These are phyloP conservation scores for Kalanchoe fedtschenkoi DNA, from an alignment of 164 flowering plant species.

Conservation along the genomic window DNA sequence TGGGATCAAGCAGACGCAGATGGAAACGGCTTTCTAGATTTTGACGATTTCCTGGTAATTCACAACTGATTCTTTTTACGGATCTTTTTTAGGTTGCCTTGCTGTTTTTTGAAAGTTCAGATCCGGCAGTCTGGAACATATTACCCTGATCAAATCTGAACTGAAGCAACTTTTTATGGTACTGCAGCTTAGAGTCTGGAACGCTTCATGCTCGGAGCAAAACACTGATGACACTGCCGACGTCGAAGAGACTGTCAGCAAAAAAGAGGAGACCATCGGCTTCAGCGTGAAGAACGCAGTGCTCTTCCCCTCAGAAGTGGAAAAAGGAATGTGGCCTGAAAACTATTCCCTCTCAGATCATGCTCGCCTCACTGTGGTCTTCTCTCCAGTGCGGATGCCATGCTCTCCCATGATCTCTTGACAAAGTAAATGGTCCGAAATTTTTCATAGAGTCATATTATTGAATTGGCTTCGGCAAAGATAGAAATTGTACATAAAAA, in stretches of 20 bases:
- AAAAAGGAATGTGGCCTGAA: conserved; percentile 94
- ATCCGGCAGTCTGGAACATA: too few relatives aligned
- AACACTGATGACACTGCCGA: conserved; percentile 24
- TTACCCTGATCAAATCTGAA: background rate
- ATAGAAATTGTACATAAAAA: too few relatives aligned
- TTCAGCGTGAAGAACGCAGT: conserved; percentile 86
- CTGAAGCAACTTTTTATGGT: background rate
- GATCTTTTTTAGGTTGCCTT: too few relatives aligned
- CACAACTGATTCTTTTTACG: background rate
- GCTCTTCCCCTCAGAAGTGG: conserved; percentile 89
- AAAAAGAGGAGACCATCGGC: conserved; percentile 45
- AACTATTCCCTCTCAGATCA: conserved; percentile 93
- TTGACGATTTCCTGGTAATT: conserved; percentile 69
- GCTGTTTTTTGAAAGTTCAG: too few relatives aligned
- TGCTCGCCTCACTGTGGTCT: conserved; percentile 83
- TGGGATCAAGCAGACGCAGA: conserved; percentile 82
- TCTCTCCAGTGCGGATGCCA: conserved; percentile 81
- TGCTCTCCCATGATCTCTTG: conserved; percentile 33
- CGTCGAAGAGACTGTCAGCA: conserved; percentile 13
- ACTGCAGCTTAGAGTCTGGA: conserved; percentile 73
- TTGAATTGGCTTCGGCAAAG: too few relatives aligned
- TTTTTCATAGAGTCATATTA: background rate
- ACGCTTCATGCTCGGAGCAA: conserved; percentile 35
- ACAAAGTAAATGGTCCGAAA: conserved; percentile 4
- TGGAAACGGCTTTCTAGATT: conserved; percentile 69